These are phyloP conservation scores for Coemansia sp. DNA, from an alignment of 192 early-diverging fungal species.

Conservation along the genomic window DNA sequence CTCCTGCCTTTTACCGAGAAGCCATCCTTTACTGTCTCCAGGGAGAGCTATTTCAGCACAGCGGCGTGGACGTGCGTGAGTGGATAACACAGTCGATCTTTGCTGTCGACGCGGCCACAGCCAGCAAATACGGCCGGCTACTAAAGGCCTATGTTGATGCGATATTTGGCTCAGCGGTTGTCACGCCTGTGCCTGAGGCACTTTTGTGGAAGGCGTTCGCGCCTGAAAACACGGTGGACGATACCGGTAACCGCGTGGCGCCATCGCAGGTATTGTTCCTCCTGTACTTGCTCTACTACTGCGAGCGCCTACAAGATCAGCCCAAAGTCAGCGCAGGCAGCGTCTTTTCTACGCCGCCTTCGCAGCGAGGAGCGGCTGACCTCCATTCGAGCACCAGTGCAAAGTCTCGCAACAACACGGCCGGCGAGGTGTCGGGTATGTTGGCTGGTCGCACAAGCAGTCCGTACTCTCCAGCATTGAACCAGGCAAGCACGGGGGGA, in stretches of 20 bases:
- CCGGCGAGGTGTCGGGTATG: constrained; percentile 5
- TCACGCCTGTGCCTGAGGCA: constrained; percentile 44
- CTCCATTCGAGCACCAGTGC: neutral
- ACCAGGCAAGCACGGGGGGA: neutral
- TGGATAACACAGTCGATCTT: constrained; percentile 36
- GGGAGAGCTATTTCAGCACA: constrained; percentile 34
- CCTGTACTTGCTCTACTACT: constrained; percentile 50
- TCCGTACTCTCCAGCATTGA: neutral
- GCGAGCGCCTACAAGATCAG: constrained; percentile 27
- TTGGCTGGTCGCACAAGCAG: constrained; percentile 4
- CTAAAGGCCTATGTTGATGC: constrained; percentile 42
- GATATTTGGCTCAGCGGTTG: constrained; percentile 28
- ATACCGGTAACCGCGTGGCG: constrained; percentile 5
- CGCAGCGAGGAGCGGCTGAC: constrained; percentile 8
- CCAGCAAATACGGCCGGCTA: constrained; percentile 18
- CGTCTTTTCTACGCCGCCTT: constrained; percentile 2
- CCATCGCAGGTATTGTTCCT: constrained; percentile 34
- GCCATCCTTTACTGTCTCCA: constrained; percentile 35
- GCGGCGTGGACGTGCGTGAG: constrained; percentile 41
- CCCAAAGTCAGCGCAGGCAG: constrained; percentile 5
- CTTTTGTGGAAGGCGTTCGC: constrained; percentile 35
- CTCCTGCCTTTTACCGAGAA: constrained; percentile 10
- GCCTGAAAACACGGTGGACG: constrained; percentile 10
- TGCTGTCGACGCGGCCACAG: constrained; percentile 8
- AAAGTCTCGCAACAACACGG: constrained; percentile 13